Percentiles rank a stretch among this genome's conserved stretches.
Conservation (phyloP, 805 yeast genomes). For the Debaryomyces maramus region DNA sequence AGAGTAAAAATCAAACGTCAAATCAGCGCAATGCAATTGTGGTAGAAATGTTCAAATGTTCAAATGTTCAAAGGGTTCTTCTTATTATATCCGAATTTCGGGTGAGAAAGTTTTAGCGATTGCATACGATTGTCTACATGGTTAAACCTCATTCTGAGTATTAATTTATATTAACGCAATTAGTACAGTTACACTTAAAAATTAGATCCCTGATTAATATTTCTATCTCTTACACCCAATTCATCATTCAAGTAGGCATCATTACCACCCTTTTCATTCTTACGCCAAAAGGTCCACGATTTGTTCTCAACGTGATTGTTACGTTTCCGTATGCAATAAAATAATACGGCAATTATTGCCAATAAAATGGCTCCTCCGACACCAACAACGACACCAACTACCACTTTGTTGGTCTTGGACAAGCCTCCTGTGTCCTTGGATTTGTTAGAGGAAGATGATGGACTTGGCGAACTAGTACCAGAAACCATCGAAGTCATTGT, state of each 20-base stretch:
- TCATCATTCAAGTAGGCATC: slow-evolving; percentile 46
- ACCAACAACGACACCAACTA: slow-evolving; percentile 49
- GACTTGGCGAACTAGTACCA: slow-evolving; percentile 24
- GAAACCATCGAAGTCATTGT: slow-evolving; percentile 37
- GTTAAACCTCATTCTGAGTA: too few species aligned
- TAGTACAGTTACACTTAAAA: slow-evolving; percentile 22
- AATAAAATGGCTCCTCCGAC: slow-evolving; percentile 44
- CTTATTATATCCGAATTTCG: too few species aligned
- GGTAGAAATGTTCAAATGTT: too few species aligned
- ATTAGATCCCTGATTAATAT: slow-evolving; percentile 48
- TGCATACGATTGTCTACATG: too few species aligned
- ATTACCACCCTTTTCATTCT: slow-evolving; percentile 40
- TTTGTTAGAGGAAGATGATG: slow-evolving; percentile 17
- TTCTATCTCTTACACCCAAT: slow-evolving; percentile 48
- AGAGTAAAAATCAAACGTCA: too few species aligned
- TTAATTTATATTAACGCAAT: too few species aligned
- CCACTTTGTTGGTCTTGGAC: slow-evolving; percentile 42
- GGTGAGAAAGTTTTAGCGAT: too few species aligned
- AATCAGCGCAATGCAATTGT: too few species aligned
- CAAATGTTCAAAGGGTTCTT: too few species aligned
- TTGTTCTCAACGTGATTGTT: slow-evolving; percentile 28
- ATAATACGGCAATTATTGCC: slow-evolving; percentile 34
- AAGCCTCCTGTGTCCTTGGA: slow-evolving; percentile 30
- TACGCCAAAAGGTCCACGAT: slow-evolving; percentile 51
- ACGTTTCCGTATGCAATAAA: slow-evolving; percentile 35